Conservation (phyloP, 1,284 basidiomycete genomes). For the Pisolithus thermaeus region DNA sequence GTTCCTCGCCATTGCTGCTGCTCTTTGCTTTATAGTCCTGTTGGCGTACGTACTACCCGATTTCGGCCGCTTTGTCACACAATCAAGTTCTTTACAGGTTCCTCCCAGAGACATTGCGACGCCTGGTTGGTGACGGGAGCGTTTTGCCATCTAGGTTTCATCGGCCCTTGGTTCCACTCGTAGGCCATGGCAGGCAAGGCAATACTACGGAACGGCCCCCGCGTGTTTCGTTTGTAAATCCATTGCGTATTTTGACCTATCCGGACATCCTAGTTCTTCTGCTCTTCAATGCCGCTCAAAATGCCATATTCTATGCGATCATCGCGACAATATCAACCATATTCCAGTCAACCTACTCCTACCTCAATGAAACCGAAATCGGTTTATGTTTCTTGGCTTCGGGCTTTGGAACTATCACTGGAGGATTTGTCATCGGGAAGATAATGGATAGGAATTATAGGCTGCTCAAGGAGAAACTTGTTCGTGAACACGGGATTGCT, state of each 20-base stretch:
- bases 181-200: constrained; percentile 34
- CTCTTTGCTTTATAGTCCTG: constrained; percentile 47
- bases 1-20: constrained; percentile 65
- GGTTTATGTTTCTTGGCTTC: constrained; percentile 69
- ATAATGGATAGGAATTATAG: constrained; percentile 55
- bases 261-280: constrained; percentile 60
- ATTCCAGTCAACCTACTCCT: constrained; percentile 54
- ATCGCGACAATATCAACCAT: constrained; percentile 60
- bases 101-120: constrained; percentile 58
- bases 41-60: constrained; percentile 39
- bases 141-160: constrained; percentile 42
- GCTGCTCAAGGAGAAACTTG: constrained; percentile 30
- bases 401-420: constrained; percentile 53
- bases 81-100: constrained; percentile 31
- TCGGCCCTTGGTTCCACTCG: constrained; percentile 49
- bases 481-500: constrained; percentile 17
- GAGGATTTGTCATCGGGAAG: constrained; percentile 43
- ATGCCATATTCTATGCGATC: constrained; percentile 61
- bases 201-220: constrained; percentile 25
- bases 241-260: constrained; percentile 52
- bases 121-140: constrained; percentile 55
- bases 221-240: constrained; percentile 43
- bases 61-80: neutral
- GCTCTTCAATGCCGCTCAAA: constrained; percentile 52
- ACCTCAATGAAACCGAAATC: constrained; percentile 54